These are phyloP conservation scores for Colletotrichum tabaci DNA, from an alignment of 2,329 filamentous ascomycete species.

Conservation along the genomic window DNA sequence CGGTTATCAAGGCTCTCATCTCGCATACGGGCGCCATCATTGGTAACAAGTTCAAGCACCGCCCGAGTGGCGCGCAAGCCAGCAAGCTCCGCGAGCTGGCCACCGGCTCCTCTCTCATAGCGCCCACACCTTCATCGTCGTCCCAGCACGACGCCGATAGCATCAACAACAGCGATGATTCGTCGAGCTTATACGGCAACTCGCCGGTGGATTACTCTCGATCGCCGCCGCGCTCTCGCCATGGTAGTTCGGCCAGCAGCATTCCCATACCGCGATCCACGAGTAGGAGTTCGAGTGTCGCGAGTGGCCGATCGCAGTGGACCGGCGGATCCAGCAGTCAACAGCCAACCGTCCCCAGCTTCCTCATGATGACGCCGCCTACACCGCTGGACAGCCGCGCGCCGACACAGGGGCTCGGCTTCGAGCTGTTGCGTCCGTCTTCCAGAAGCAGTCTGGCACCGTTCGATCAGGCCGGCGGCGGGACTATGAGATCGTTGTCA, in stretches of 20 bases:
- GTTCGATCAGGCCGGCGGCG: slow-evolving; percentile 41
- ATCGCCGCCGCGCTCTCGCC: slow-evolving; percentile 69
- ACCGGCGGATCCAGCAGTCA: slow-evolving; percentile 50
- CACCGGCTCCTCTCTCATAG: slow-evolving; percentile 79
- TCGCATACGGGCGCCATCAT: slow-evolving; percentile 97
- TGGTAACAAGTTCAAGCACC: slow-evolving; percentile 95
- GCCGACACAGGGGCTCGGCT: slow-evolving; percentile 42
- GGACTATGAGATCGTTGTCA: slow-evolving; percentile 41
- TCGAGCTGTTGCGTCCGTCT: slow-evolving; percentile 45
- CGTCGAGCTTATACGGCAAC: slow-evolving; percentile 67
- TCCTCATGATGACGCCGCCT: slow-evolving; percentile 64
- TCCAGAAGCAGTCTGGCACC: slow-evolving; percentile 45
- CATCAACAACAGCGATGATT: slow-evolving; percentile 70
- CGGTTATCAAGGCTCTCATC: slow-evolving; percentile 93
- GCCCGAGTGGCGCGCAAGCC: slow-evolving; percentile 84
- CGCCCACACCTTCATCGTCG: slow-evolving; percentile 58
- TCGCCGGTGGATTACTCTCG: slow-evolving; percentile 72
- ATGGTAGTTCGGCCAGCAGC: slow-evolving; percentile 64
- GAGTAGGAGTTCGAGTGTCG: slow-evolving; percentile 69
- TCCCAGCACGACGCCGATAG: slow-evolving; percentile 58
- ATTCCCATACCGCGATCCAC: slow-evolving; percentile 60
- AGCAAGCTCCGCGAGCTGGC: slow-evolving; percentile 86
- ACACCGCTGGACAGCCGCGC: slow-evolving; percentile 52
- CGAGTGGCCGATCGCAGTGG: slow-evolving; percentile 61
- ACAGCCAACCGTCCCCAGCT: slow-evolving; percentile 54